Base-by-base conservation (phyloP, 495 filamentous ascomycete genomes). In the Penicillium nucicola region DNA sequence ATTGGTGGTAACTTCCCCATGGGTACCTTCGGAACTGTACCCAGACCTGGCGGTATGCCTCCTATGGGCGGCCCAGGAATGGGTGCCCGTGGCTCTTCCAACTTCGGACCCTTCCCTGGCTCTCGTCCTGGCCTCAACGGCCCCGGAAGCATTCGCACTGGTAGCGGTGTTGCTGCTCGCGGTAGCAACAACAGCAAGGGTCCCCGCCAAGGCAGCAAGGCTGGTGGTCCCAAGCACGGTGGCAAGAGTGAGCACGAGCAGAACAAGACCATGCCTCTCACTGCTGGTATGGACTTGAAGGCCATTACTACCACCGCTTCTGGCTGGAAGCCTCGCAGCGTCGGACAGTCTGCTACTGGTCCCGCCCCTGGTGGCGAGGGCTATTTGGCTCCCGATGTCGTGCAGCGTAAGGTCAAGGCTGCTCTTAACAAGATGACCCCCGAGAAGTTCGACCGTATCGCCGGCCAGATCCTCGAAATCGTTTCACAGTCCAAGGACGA, bases 401-500 rank as follows among this genome's bases (percentile, higher is more conserved):
- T 99, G 56, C 93, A 99, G 72, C 85, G 93, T 55, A 99, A 97
- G 83, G 95, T 97, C 64, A 99, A 99, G 83, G 88, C 90, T 46
- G 88, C 87, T 40, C 75, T 99, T 58, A 97, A 99, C 82, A 97
- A 97, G 86, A 97, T 99, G 95, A 97, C 93, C 0, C 93, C 93
- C 1, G 93, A 97, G 73, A 97, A 97, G 60, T 99, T 99, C 66
- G 91, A 97, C 58, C 90, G 86, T 77, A 96, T 99, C 50, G 78
- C 93, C 15, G 85, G 88, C 42, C 91, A 97, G 68, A 96, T 99
- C 45, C 79, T 97, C 20, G 81, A 85, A 32, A 97, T 99, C 60
- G 90, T 92, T 30, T 85, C 81, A 9, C 93, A 99, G 64, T 97
- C 93, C 28, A 96, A 95, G 79, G 86, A 92, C 61, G 93, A 99